Conservation (phyloP, 2,329 filamentous ascomycete species). For the Aureobasidium uvarum region DNA sequence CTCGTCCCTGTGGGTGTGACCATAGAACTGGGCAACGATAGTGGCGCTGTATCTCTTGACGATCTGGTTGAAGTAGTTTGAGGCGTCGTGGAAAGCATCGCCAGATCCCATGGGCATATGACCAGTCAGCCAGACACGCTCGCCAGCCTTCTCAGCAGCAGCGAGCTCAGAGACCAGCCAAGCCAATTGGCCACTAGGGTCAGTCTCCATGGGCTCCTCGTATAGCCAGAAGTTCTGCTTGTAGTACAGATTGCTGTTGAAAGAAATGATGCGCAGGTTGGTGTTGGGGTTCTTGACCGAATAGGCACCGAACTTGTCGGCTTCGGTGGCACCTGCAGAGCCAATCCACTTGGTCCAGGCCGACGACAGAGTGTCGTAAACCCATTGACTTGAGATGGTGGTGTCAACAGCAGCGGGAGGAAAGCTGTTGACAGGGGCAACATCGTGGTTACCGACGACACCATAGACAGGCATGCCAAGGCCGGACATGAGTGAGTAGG, state of each 20-base stretch:
- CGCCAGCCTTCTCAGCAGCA: conserved; percentile 51
- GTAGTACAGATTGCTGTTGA: conserved; percentile 62
- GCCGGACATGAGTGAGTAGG: conserved; percentile 49
- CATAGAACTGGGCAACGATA: conserved; percentile 58
- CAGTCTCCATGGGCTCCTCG: conserved; percentile 50
- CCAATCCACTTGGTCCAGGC: conserved; percentile 54
- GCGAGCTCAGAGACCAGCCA: conserved; percentile 57
- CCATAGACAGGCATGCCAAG: conserved; percentile 51
- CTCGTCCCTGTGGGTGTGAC: conserved; percentile 58
- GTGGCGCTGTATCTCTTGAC: conserved; percentile 55
- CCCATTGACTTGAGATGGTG: conserved; percentile 50
- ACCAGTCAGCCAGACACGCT: conserved; percentile 58
- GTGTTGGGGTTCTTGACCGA: conserved; percentile 46
- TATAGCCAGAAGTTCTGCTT: conserved; percentile 59
- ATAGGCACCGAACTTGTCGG: conserved; percentile 51
- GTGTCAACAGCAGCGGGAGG: conserved; percentile 37
- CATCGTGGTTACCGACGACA: conserved; percentile 59
- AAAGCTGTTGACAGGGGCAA: conserved; percentile 35
- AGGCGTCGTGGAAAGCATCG: conserved; percentile 54
- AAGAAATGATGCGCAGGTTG: conserved; percentile 57
- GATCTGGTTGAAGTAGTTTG: conserved; percentile 52
- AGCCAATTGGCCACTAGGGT: conserved; percentile 54
- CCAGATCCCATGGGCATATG: conserved; percentile 53
- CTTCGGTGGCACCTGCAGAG: conserved; percentile 37
- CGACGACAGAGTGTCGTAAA: conserved; percentile 51